Conservation (phyloP, 1,284 basidiomycete genomes). For the Lentinus polychrous region DNA sequence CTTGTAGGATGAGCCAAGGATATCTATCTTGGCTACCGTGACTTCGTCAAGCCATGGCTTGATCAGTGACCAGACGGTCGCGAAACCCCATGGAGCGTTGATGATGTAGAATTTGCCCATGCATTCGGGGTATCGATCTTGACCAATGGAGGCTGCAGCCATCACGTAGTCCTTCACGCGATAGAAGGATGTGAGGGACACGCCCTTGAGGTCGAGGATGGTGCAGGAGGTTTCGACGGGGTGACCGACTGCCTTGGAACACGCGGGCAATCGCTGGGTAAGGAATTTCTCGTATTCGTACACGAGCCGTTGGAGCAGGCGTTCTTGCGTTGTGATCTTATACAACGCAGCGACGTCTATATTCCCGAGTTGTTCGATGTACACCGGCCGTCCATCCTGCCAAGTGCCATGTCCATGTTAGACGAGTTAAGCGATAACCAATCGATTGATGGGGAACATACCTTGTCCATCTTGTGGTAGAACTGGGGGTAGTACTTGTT, state of each 20-base stretch:
- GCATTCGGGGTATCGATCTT: constrained; percentile 88
- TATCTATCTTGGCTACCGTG: constrained; percentile 89
- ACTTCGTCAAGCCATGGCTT: constrained; percentile 95
- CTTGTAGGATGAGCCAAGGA: constrained; percentile 64
- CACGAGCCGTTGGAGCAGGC: constrained; percentile 86
- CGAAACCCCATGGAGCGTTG: constrained; percentile 91
- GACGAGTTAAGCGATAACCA: background rate
- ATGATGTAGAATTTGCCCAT: constrained; percentile 98
- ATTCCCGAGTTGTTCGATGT: constrained; percentile 90
- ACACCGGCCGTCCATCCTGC: constrained; percentile 92
- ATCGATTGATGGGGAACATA: constrained; percentile 24
- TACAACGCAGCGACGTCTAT: constrained; percentile 86
- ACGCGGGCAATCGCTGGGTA: constrained; percentile 76
- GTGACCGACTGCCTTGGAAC: constrained; percentile 66
- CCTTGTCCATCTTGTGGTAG: constrained; percentile 96
- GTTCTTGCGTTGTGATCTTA: constrained; percentile 77
- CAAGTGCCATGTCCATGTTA: background rate
- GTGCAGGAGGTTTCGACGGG: constrained; percentile 98
- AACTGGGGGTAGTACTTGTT: constrained; percentile 94
- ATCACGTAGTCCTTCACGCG: constrained; percentile 91
- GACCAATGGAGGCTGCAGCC: constrained; percentile 76
- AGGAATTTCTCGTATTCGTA: constrained; percentile 93
- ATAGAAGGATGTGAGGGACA: constrained; percentile 82
- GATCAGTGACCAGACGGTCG: constrained; percentile 83
- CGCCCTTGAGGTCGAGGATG: constrained; percentile 88